Base-by-base conservation (phyloP, 345 rosid genomes). In the Raphanus raphanistrum region DNA sequence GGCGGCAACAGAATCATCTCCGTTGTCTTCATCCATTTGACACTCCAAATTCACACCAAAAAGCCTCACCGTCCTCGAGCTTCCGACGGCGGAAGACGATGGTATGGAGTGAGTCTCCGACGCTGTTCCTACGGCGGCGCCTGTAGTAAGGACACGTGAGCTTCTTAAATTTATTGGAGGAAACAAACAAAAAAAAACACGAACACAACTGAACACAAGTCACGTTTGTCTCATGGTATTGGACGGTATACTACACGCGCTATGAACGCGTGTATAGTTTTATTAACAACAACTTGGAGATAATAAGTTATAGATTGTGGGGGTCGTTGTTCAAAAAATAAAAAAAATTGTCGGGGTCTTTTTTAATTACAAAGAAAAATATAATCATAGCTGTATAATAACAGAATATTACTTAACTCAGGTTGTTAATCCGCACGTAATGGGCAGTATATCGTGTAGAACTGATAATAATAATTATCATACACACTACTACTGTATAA, bases 31-130 rank as follows among this genome's bases (percentile, higher is more conserved):
- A 8, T 87, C 91, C 8, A 80, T 84, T 68, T 90, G 92, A 81
- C 96, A 94, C 79, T 94, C 96, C 83, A 94, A 35, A 80, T 94
- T 88, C 78, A 94, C 97, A 32, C 98, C 98, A 61, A 94, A 94
- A 0, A 94, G 84, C 85, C 98, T 88, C 59, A 89, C 65, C 32
- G 85, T 85, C 85, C 73, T 94, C 0, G 94, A 86, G 80, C 86
- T 90, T 55, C 89, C 92, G 5, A 13, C 59, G 63, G 61, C 35
- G 57, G 75, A 69, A 12, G 82, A 26, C 4, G 79, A 70, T n/a
- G 76, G 83, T 45, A 36, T 74, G 1, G 63, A 70, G 58, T 75
- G 79, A 16, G 76, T 70, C 58, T 63, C 82, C 62, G 72, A 10
- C 35, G 71, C 33, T 38, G 79, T 64, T 75, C 36, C 45, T 70